These are phyloP conservation scores for Stagonosporopsis vannaccii DNA, from an alignment of 2,329 filamentous ascomycete species.

Conservation along the genomic window DNA sequence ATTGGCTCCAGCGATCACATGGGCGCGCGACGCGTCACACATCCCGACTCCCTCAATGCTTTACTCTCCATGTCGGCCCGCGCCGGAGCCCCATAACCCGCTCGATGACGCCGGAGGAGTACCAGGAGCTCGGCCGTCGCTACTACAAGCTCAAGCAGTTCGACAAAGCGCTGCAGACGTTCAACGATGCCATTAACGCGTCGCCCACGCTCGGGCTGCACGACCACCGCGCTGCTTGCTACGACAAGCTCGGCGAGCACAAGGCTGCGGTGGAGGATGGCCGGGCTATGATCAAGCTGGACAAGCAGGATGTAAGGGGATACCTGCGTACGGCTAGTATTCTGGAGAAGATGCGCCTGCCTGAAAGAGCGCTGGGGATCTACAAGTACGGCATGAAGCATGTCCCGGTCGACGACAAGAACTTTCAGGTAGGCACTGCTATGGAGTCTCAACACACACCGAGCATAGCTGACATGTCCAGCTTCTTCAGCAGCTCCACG, in stretches of 20 bases:
- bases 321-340: slow-evolving; percentile 64
- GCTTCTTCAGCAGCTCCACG: slow-evolving; percentile 56
- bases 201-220: slow-evolving; percentile 51
- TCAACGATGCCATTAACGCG: slow-evolving; percentile 42
- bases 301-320: slow-evolving; percentile 61
- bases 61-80: not conserved
- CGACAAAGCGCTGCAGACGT: slow-evolving; percentile 43
- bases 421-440: slow-evolving; percentile 37
- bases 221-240: slow-evolving; percentile 64
- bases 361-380: slow-evolving; percentile 61
- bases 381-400: slow-evolving; percentile 66
- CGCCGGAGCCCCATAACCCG: slow-evolving; percentile 31
- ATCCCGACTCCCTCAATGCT: not conserved
- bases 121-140: slow-evolving; percentile 43
- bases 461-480: not conserved
- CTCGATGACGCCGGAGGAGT: slow-evolving; percentile 44
- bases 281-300: slow-evolving; percentile 62
- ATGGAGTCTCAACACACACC: not conserved
- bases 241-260: slow-evolving; percentile 60
- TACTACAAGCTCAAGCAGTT: slow-evolving; percentile 49
- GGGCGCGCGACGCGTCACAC: slow-evolving; percentile 5
- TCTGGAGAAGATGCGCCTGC: slow-evolving; percentile 58
- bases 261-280: slow-evolving; percentile 63
- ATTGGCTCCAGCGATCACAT: not conserved
- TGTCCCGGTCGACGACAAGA: slow-evolving; percentile 51